Conservation (phyloP, 2,329 filamentous ascomycete species). For the Nectriaceae sp. region DNA sequence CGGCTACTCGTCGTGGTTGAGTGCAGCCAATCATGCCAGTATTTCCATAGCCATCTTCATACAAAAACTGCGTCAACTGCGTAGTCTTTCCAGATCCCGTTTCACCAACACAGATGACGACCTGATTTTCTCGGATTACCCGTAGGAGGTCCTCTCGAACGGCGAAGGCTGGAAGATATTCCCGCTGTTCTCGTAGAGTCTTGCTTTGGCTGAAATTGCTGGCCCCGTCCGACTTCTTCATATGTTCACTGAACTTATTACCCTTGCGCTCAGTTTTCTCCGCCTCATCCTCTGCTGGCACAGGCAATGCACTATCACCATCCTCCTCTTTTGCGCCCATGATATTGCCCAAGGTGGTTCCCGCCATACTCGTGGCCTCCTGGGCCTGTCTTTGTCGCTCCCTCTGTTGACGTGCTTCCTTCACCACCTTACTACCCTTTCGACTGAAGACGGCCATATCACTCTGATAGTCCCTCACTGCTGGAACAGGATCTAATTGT, state of each 20-base stretch:
- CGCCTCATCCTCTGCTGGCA: conserved; percentile 68
- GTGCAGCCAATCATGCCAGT: conserved; percentile 93
- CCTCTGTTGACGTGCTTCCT: conserved; percentile 86
- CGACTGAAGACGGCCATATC: conserved; percentile 98
- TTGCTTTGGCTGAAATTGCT: conserved; percentile 95
- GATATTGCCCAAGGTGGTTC: conserved; percentile 88
- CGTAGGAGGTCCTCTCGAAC: conserved; percentile 90
- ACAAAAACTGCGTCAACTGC: conserved; percentile 91
- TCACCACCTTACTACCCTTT: conserved; percentile 91
- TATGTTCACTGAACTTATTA: conserved; percentile 84
- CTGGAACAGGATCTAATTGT: conserved; percentile 91
- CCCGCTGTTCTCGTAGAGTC: conserved; percentile 83
- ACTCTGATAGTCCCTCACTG: conserved; percentile 89
- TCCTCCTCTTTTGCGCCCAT: conserved; percentile 95
- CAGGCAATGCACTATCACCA: conserved; percentile 83
- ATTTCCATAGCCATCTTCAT: conserved; percentile 91
- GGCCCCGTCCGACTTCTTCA: conserved; percentile 83
- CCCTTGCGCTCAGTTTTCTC: conserved; percentile 51
- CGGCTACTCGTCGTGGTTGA: conserved; percentile 92
- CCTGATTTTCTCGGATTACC: conserved; percentile 95
- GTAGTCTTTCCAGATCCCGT: conserved; percentile 98
- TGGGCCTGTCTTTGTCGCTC: conserved; percentile 94
- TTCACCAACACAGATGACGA: conserved; percentile 94
- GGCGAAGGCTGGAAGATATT: conserved; percentile 93
- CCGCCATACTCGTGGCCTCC: conserved; percentile 89